A percentile compares a stretch with the other conserved stretches of the same genome.
These are phyloP conservation scores for Taphrina sp. DNA, from an alignment of 1,139 yeast species.

Conservation along the genomic window DNA sequence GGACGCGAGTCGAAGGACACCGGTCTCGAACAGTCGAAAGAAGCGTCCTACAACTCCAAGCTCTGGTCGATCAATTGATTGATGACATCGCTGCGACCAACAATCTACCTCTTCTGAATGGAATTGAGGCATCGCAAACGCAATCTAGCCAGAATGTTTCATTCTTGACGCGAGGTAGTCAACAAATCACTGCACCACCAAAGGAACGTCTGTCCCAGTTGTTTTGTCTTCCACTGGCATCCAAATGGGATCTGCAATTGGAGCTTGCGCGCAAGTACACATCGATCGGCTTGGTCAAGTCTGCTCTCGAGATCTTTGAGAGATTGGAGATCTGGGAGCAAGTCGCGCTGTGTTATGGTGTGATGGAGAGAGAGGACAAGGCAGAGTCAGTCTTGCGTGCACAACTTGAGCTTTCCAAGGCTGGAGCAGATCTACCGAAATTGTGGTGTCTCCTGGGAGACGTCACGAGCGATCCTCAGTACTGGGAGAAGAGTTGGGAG, in stretches of 20 bases:
- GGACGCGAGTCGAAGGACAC: conserved; percentile 77
- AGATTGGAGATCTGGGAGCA: conserved; percentile 74
- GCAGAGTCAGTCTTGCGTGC: conserved; percentile 61
- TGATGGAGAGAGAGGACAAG: conserved; percentile 68
- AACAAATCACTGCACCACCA: conserved; percentile 42
- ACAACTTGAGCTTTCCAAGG: conserved; percentile 49
- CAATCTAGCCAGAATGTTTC: conserved; percentile 13
- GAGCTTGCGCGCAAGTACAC: conserved; percentile 82
- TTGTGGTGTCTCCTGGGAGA: conserved; percentile 86
- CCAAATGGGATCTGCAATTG: conserved; percentile 83
- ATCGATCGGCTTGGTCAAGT: conserved; percentile 78
- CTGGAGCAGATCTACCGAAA: conserved; percentile 66
- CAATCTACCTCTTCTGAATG: conserved; percentile 52
- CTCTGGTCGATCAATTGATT: conserved; percentile 86
- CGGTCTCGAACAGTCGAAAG: conserved; percentile 87
- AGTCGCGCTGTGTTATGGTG: conserved; percentile 86
- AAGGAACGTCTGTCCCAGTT: conserved; percentile 64
- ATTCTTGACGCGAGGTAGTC: conserved; percentile 22
- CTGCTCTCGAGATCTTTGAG: conserved; percentile 88
- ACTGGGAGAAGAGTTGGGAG: conserved; percentile 88
- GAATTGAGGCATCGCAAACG: conserved; percentile 44
- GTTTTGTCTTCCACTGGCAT: conserved; percentile 71
- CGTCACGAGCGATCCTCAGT: conserved; percentile 67
- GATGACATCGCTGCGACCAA: conserved; percentile 50
- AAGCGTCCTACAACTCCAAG: conserved; percentile 89